Percentiles rank a stretch among this genome's conserved stretches.
Evolutionary conservation across 805 yeast genomes (phyloP).

Genomic region (Ogataea glucozyma): DNA sequence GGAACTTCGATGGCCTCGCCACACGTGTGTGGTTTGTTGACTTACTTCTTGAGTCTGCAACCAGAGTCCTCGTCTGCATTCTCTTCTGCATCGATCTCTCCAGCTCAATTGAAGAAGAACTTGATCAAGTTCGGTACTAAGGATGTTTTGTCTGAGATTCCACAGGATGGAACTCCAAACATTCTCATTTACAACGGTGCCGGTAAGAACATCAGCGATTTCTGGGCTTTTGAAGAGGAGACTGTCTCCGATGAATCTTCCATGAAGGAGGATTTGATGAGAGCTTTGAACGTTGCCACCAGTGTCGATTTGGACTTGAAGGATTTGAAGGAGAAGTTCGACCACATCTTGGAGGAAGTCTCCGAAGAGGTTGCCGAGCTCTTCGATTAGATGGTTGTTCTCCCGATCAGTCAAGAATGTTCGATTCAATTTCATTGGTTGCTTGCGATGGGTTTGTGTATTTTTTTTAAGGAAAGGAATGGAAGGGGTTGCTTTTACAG

Average conservation of each 20-base stretch:
- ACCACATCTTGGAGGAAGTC: slow-evolving; percentile 24
- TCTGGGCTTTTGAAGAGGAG: slow-evolving; percentile 48
- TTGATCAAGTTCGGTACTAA: slow-evolving; percentile 68
- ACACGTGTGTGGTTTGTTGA: slow-evolving; percentile 87
- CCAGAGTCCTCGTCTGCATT: slow-evolving; percentile 71
- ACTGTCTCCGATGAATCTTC: slow-evolving; percentile 5
- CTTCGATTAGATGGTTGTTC: slow-evolving; percentile 8
- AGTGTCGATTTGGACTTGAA: slow-evolving; percentile 24
- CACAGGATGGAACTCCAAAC: slow-evolving; percentile 71
- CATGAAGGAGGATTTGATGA: slow-evolving; percentile 21
- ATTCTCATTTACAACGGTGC: slow-evolving; percentile 79
- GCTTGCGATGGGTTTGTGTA: too few species aligned
- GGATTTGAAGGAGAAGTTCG: slow-evolving; percentile 24
- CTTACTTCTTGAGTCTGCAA: slow-evolving; percentile 85
- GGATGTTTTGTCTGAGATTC: slow-evolving; percentile 58
- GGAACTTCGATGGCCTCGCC: slow-evolving; percentile 99
- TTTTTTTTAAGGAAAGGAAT: too few species aligned
- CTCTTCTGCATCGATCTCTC: slow-evolving; percentile 59
- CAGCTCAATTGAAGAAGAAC: slow-evolving; percentile 75
- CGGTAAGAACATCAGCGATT: slow-evolving; percentile 65
- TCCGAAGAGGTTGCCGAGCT: slow-evolving; percentile 19
- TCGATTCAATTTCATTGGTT: too few species aligned
- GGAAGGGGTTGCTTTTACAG: too few species aligned
- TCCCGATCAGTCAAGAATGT: not conserved
- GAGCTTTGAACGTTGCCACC: slow-evolving; percentile 25